Conservation (phyloP, 2,329 filamentous ascomycete species). For the Thermothelomyces thermophilus region DNA sequence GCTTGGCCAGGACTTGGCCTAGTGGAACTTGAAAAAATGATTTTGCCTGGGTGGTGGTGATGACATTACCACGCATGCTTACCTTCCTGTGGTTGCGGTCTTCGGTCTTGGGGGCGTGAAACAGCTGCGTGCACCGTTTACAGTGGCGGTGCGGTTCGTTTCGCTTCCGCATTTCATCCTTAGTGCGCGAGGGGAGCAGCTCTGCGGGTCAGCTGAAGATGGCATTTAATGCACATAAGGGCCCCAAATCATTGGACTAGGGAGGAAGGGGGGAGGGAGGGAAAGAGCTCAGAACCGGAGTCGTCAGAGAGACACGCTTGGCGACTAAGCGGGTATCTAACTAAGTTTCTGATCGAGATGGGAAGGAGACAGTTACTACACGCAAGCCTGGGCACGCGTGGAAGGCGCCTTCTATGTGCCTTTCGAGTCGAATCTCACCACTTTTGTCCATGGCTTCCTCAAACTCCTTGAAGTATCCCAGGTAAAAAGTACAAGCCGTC, state of each 20-base stretch:
- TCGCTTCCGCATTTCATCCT: slow-evolving; percentile 5
- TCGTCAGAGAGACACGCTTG: no score
- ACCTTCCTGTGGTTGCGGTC: slow-evolving; percentile 4
- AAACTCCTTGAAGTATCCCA: no score
- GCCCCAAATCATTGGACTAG: background rate
- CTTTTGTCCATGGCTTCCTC: no score
- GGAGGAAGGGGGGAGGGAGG: background rate
- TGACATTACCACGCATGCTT: background rate
- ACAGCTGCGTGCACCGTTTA: slow-evolving; percentile 6
- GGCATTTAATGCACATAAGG: slow-evolving; percentile 1
- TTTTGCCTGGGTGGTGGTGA: background rate
- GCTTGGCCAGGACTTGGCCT: slow-evolving; percentile 25
- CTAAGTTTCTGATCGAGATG: no score
- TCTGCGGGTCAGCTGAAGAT: slow-evolving; percentile 1
- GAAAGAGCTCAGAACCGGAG: no score
- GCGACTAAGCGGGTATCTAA: no score
- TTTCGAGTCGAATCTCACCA: no score
- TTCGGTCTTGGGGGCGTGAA: background rate
- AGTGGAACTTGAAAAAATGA: slow-evolving; percentile 11
- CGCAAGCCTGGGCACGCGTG: no score
- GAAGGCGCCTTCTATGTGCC: no score
- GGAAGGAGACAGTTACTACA: no score
- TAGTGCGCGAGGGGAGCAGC: slow-evolving; percentile 10
- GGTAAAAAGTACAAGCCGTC: no score
- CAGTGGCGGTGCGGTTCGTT: slow-evolving; percentile 14